Base-by-base conservation (phyloP, 225 moss, liverwort and hornwort genomes). In the Rhytidiadelphus loreus region DNA sequence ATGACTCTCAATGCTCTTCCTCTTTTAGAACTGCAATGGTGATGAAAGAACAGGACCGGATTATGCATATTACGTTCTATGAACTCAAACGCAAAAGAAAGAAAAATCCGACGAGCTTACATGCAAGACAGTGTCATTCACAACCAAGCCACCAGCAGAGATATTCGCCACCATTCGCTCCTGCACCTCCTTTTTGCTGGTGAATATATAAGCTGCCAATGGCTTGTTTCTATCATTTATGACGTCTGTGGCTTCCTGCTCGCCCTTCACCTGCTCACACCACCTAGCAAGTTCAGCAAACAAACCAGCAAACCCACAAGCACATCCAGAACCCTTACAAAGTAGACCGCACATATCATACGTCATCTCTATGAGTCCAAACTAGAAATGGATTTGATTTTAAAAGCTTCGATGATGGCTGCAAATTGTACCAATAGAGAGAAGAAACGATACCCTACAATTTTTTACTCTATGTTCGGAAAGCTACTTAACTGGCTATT, bases 101-200 rank as follows among this genome's bases (percentile, higher is more conserved):
- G 37, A 11, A 11, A 69, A 22, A n/a, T 37, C 4, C 44, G 7
- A n/a, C 55, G 48, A 89, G 90, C 89, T 84, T 90, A 97, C 97
- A 90, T 97, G 95, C 41, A 96, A n/a, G 26, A 94, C 48, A 24
- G 95, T 93, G 88, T 97, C 97, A 53, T 97, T 97, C 84, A 97
- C 85, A 65, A 95, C 92, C 89, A 97, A 93, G 86, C 95, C 96
- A 87, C 97, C 97, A 30, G 93, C 91, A 78, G 97, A 95, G 37
- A 96, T 91, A 65, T 92, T 90, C 10, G 89, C 86, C 77, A 97
- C 88, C 88, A 96, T 90, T 53, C 88, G 92, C 82, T 96, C 86
- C 91, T 93, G 89, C 79, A 90, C 95, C 48, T 91, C 92, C 82
- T 94, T 94, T 56, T 84, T 91, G 50, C 88, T 89, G 56, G 96